Conservation (phyloP, 805 yeast species). For the Nakazawaea peltata region DNA sequence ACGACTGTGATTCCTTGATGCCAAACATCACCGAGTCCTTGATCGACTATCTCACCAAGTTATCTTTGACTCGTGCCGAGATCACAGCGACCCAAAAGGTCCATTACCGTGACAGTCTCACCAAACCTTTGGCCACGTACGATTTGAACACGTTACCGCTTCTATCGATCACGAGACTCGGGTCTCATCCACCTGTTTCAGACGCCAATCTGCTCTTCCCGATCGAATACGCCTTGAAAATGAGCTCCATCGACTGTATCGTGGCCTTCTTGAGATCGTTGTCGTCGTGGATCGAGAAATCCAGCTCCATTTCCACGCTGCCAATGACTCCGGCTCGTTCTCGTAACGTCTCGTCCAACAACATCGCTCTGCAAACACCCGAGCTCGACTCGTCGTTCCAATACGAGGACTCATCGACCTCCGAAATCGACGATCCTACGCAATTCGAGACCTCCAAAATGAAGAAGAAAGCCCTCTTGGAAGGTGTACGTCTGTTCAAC, state of each 20-base stretch:
- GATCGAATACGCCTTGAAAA: constrained; percentile 74
- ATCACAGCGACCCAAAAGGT: constrained; percentile 62
- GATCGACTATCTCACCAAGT: constrained; percentile 67
- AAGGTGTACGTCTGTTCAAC: constrained; percentile 74
- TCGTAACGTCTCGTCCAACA: constrained; percentile 20
- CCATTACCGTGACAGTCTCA: constrained; percentile 40
- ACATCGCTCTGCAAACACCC: constrained; percentile 6
- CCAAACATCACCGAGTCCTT: constrained; percentile 82
- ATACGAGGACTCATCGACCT: constrained; percentile 10
- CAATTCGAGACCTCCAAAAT: constrained; percentile 83
- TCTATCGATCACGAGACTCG: constrained; percentile 59
- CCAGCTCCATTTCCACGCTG: background rate
- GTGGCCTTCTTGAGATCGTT: constrained; percentile 79
- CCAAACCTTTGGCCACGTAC: constrained; percentile 62
- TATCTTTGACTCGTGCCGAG: constrained; percentile 63
- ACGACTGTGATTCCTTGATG: constrained; percentile 81
- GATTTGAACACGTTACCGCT: constrained; percentile 69
- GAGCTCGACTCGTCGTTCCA: constrained; percentile 8
- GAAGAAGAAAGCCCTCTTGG: constrained; percentile 72
- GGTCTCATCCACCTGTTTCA: constrained; percentile 45
- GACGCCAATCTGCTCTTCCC: constrained; percentile 51
- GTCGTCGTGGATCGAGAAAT: constrained; percentile 80
- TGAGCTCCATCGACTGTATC: constrained; percentile 70
- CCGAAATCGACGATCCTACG: constrained; percentile 52
- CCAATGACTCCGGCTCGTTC: constrained; percentile 12